phyloP scores from a whole-genome alignment of 2,329 filamentous ascomycete genomes.

The Ophiocordyceps unilateralis region DNA sequence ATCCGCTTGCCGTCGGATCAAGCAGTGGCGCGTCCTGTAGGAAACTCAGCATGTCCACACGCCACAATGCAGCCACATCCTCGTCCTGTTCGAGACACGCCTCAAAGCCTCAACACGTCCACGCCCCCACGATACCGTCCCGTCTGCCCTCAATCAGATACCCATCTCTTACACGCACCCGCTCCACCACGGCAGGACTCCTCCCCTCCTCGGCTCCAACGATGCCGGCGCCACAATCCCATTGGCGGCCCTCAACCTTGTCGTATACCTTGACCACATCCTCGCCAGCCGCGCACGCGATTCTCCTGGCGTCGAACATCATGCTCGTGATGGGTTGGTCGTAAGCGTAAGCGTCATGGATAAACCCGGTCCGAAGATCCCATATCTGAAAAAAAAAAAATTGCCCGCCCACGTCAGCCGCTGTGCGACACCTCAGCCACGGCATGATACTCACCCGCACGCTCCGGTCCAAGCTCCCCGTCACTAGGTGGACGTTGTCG shows the following conservation, averaged over 20 bases:
- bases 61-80: too few relatives aligned
- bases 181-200: constrained; percentile 56
- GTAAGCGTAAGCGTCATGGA: constrained; percentile 91
- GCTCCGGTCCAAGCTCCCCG: constrained; percentile 80
- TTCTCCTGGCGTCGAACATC: constrained; percentile 89
- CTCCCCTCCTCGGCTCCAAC: constrained; percentile 55
- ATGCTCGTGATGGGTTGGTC: constrained; percentile 83
- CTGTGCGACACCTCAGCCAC: not conserved
- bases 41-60: too few relatives aligned
- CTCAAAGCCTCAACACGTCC: constrained; percentile 44
- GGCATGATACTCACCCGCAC: constrained; percentile 55
- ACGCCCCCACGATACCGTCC: constrained; percentile 79
- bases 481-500: constrained; percentile 88
- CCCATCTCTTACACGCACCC: constrained; percentile 79
- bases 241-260: constrained; percentile 87
- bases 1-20: too few relatives aligned
- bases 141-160: constrained; percentile 82
- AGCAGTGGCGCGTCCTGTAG: too few relatives aligned
- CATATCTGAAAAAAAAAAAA: constrained; percentile 72
- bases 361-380: constrained; percentile 91
- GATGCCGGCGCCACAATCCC: constrained; percentile 90
- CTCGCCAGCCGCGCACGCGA: constrained; percentile 79
- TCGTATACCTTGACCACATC: constrained; percentile 96
- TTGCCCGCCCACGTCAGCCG: not conserved
- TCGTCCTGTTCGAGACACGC: not conserved